Percentiles rank a stretch among this genome's conserved stretches.
Evolutionary conservation across 2,329 filamentous ascomycete species (phyloP).

Genomic region (Aspergillus pseudotamarii): DNA sequence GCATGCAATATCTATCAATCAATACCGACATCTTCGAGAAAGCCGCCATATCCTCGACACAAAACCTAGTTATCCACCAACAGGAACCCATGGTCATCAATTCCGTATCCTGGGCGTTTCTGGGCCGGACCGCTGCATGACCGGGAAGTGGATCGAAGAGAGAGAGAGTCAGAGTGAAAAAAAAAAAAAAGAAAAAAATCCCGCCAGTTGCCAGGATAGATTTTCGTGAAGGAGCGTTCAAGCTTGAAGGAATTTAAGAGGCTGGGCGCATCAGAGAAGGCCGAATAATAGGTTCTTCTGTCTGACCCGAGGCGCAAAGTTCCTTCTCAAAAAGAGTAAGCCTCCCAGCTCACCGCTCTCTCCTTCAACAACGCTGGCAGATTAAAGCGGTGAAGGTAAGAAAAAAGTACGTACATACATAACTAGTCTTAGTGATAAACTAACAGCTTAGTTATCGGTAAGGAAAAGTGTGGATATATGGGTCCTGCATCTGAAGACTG

Average conservation of each 20-base stretch:
- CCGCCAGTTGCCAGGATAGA: background rate
- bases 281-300: constrained; percentile 4
- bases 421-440: background rate
- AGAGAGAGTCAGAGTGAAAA: background rate
- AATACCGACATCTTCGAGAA: background rate
- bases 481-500: constrained; percentile 15
- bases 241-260: constrained; percentile 13
- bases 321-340: constrained; percentile 16
- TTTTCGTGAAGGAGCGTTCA: background rate
- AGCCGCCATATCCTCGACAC: background rate
- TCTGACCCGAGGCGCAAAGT: background rate
- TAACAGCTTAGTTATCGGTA: constrained; percentile 9
- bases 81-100: background rate
- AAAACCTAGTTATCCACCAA: constrained; percentile 4
- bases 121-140: constrained; percentile 43
- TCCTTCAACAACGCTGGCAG: constrained; percentile 9
- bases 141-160: constrained; percentile 37
- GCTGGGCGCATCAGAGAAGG: constrained; percentile 19
- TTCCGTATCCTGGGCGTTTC: constrained; percentile 24
- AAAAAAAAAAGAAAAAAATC: background rate
- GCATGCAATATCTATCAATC: background rate
- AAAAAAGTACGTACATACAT: constrained; percentile 3
- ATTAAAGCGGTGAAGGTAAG: constrained; percentile 18
- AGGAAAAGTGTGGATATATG: constrained; percentile 4
- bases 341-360: constrained; percentile 19